These are phyloP conservation scores for Trypanosomatidae sp. DNA, from an alignment of 208 protist genomes.

Conservation along the genomic window DNA sequence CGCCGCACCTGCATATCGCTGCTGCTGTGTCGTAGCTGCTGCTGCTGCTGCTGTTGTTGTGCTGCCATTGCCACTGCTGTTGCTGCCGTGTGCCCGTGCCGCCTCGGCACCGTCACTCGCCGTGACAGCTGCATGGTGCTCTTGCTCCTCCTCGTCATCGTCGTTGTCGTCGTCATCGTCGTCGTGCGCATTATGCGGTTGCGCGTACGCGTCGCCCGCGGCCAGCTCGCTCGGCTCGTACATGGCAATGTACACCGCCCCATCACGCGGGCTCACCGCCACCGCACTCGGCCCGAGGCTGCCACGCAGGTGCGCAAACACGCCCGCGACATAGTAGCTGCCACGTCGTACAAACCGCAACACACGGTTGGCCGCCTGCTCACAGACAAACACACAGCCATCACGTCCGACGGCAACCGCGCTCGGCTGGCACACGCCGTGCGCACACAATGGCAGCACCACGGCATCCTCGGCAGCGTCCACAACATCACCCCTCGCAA, in stretches of 20 bases:
- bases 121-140: too few relatives aligned
- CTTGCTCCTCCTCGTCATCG: background rate
- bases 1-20: background rate
- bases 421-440: conserved; percentile 28
- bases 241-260: conserved; percentile 44
- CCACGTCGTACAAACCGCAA: conserved; percentile 39
- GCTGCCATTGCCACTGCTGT: background rate
- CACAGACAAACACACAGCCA: conserved; percentile 43
- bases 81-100: too few relatives aligned
- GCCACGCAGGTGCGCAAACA: conserved; percentile 49
- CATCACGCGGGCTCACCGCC: conserved; percentile 18
- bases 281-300: conserved; percentile 45
- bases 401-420: conserved; percentile 28
- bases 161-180: conserved; percentile 1
- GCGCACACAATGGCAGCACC: conserved; percentile 29
- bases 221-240: conserved; percentile 19
- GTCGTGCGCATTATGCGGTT: background rate
- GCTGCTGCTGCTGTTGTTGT: background rate
- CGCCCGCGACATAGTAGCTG: conserved; percentile 29
- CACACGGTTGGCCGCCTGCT: conserved; percentile 44
- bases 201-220: background rate
- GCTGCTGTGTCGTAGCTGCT: background rate
- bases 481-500: too few relatives aligned
- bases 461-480: too few relatives aligned
- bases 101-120: background rate